phyloP scores from a whole-genome alignment of 2,329 filamentous ascomycete genomes.

The Pseudocercospora fuligena region DNA sequence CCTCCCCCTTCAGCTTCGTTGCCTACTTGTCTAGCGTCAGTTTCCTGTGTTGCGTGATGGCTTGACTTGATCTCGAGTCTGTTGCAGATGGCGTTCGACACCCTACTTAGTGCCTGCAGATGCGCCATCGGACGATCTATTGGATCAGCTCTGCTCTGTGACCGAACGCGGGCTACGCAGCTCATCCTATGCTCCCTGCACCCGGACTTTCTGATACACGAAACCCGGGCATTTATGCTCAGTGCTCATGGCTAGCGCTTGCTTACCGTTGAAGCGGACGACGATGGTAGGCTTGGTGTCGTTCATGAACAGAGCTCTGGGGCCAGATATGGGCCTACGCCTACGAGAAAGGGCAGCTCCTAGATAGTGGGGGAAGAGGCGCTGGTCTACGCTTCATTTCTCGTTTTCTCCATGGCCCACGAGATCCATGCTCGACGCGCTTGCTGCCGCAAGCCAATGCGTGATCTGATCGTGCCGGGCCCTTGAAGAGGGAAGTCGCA shows the following conservation, averaged over 20 bases:
- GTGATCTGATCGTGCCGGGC: slow-evolving; percentile 24
- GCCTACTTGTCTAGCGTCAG: not conserved
- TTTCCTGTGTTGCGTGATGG: slow-evolving; percentile 9
- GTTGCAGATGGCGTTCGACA: slow-evolving; percentile 10
- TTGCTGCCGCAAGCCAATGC: slow-evolving; percentile 10
- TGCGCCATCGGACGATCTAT: slow-evolving; percentile 2
- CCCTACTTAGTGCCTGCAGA: slow-evolving; percentile 5
- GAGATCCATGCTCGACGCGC: slow-evolving; percentile 12
- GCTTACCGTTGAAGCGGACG: slow-evolving; percentile 6
- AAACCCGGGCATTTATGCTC: not conserved
- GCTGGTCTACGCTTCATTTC: not conserved
- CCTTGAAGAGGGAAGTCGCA: slow-evolving; percentile 16
- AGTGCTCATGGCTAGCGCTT: not conserved
- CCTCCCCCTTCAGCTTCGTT: not conserved
- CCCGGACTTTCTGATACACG: slow-evolving; percentile 17
- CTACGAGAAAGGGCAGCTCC: slow-evolving; percentile 5
- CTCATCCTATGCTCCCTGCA: slow-evolving; percentile 9
- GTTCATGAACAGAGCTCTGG: not conserved
- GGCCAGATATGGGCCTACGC: not conserved
- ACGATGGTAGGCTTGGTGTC: slow-evolving; percentile 12
- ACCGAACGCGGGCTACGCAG: slow-evolving; percentile 7
- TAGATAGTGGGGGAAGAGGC: not conserved
- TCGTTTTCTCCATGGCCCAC: slow-evolving; percentile 2
- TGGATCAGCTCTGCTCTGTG: slow-evolving; percentile 7
- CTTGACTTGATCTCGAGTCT: slow-evolving; percentile 7